Evolutionary conservation across 169 alveolate genomes (phyloP).

Genomic region (Babesia gibsoni): DNA sequence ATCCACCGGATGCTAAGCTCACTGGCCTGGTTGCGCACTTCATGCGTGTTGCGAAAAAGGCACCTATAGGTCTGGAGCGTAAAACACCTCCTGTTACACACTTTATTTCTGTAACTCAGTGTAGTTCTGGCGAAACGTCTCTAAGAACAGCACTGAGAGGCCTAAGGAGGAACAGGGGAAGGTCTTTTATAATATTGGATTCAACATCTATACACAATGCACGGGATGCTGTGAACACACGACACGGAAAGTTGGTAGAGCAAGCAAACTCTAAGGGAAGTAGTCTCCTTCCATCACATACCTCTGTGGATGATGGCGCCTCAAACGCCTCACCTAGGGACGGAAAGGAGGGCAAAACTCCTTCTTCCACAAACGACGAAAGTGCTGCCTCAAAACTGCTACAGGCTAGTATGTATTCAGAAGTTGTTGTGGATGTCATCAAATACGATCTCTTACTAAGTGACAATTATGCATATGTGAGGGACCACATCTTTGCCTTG

Average conservation of each 20-base stretch:
- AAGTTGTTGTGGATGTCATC: background rate
- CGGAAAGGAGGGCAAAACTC: background rate
- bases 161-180: background rate
- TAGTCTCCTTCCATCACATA: background rate
- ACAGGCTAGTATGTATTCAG: background rate
- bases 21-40: constrained; percentile 11
- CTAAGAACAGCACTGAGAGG: background rate
- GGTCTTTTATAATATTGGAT: background rate
- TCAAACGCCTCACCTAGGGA: background rate
- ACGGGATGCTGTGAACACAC: background rate
- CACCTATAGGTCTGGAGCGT: background rate
- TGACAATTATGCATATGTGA: constrained; percentile 23
- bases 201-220: constrained; percentile 14
- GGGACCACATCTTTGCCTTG: constrained; percentile 34
- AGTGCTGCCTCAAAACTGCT: background rate
- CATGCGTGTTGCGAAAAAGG: background rate
- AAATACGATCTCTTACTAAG: background rate
- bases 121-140: constrained; percentile 21
- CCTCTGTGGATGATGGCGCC: background rate
- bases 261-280: background rate
- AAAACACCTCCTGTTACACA: background rate
- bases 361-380: background rate
- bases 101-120: constrained; percentile 9
- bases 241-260: constrained; percentile 7
- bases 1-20: constrained; percentile 32